These are phyloP conservation scores for Raddia guianensis DNA, from an alignment of 176 grass and related monocot genomes.

Conservation along the genomic window DNA sequence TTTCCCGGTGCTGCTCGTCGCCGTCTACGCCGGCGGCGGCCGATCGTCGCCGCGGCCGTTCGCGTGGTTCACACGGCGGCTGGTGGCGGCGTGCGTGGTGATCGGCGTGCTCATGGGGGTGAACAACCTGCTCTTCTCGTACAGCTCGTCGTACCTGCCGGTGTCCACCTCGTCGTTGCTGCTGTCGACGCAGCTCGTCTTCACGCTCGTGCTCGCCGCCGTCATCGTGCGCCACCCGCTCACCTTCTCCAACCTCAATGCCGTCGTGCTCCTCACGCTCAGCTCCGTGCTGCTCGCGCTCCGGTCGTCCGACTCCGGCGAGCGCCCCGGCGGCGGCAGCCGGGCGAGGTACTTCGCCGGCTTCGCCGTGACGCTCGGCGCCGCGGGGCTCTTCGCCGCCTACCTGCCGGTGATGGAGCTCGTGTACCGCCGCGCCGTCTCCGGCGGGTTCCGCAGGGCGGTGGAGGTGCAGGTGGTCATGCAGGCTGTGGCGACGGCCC, in stretches of 20 bases:
- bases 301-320: constrained; percentile 51
- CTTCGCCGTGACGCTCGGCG: constrained; percentile 76
- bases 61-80: constrained; percentile 52
- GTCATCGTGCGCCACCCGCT: constrained; percentile 80
- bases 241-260: constrained; percentile 86
- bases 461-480: constrained; percentile 92
- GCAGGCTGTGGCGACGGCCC: constrained; percentile 78
- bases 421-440: constrained; percentile 61
- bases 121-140: constrained; percentile 90
- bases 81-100: constrained; percentile 54
- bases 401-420: constrained; percentile 93
- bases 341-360: constrained; percentile 56
- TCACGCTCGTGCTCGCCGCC: constrained; percentile 80
- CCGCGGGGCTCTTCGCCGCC: constrained; percentile 72
- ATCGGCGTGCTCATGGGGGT: constrained; percentile 86
- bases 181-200: constrained; percentile 86
- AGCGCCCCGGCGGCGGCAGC: constrained; percentile 55
- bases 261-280: constrained; percentile 82
- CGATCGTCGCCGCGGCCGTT: constrained; percentile 43
- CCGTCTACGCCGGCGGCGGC: constrained; percentile 53
- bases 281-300: constrained; percentile 75
- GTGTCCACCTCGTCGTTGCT: constrained; percentile 92
- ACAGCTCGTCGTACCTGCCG: constrained; percentile 81
- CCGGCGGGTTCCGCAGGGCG: constrained; percentile 65
- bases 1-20: constrained; percentile 77